Conservation (phyloP, 1,139 yeast genomes). For the Hansenula sp. region DNA sequence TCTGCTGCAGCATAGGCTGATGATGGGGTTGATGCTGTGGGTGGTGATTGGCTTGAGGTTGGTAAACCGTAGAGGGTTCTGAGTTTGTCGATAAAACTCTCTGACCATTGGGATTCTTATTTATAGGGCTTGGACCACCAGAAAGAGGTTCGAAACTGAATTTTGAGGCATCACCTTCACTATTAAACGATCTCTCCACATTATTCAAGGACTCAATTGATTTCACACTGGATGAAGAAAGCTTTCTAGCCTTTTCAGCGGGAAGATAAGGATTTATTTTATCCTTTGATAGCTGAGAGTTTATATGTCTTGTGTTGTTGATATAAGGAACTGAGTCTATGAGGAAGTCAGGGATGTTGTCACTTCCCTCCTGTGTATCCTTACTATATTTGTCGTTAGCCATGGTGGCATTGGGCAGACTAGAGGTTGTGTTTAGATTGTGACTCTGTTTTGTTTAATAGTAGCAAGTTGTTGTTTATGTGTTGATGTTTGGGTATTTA, state of each 20-base stretch:
- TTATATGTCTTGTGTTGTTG: slow-evolving; percentile 1
- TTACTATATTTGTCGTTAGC: neutral
- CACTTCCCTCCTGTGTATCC: slow-evolving; percentile 1
- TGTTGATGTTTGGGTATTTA: too few species aligned
- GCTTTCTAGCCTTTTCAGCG: slow-evolving; percentile 6
- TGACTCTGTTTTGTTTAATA: neutral
- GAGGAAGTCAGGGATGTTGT: slow-evolving; percentile 17
- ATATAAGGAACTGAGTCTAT: slow-evolving; percentile 14
- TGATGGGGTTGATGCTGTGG: neutral
- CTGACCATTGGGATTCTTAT: neutral
- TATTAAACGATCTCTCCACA: slow-evolving; percentile 6
- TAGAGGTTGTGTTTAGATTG: neutral
- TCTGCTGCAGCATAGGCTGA: neutral
- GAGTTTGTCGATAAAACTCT: neutral
- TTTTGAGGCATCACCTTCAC: slow-evolving; percentile 15
- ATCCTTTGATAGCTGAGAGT: slow-evolving; percentile 10
- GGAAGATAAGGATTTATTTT: slow-evolving; percentile 17
- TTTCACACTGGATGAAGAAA: slow-evolving; percentile 1
- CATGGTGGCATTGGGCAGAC: neutral
- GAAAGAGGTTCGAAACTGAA: slow-evolving; percentile 16
- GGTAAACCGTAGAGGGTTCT: neutral
- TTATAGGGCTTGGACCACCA: slow-evolving; percentile 1
- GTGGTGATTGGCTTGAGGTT: too few species aligned
- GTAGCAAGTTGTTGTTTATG: neutral
- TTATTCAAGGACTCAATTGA: neutral